phyloP scores from a whole-genome alignment of 257 asterid genomes.

The Solanum boliviense region DNA sequence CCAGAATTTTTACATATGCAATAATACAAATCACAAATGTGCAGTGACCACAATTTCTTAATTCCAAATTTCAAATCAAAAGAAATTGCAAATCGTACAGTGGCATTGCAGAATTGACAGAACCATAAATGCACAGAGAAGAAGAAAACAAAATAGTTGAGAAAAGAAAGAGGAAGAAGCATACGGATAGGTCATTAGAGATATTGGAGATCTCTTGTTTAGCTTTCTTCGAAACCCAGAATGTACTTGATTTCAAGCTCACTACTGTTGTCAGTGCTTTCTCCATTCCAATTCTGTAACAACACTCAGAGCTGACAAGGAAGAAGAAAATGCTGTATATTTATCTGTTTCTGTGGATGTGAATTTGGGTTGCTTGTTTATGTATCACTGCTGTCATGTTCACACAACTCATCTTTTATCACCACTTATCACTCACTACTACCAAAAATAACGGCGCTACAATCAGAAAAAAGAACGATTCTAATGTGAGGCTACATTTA shows the following conservation, averaged over 20 bases:
- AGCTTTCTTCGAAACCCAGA: slow-evolving; percentile 92
- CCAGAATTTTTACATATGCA: not conserved
- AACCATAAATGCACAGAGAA: not conserved
- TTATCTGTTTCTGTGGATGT: not conserved
- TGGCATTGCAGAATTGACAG: not conserved
- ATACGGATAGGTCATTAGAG: slow-evolving; percentile 76
- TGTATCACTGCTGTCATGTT: slow-evolving; percentile 1
- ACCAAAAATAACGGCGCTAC: slow-evolving; percentile 28
- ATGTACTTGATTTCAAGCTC: slow-evolving; percentile 73
- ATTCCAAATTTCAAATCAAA: too few species aligned
- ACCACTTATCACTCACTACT: not conserved
- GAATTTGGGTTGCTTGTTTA: not conserved
- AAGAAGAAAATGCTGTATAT: not conserved
- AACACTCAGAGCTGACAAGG: not conserved
- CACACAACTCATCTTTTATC: slow-evolving; percentile 30
- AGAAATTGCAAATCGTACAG: too few species aligned
- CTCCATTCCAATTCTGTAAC: slow-evolving; percentile 36
- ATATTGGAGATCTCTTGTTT: slow-evolving; percentile 89
- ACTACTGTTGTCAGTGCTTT: slow-evolving; percentile 76
- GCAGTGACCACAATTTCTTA: not conserved
- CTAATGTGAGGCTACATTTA: not conserved
- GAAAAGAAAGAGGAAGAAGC: not conserved
- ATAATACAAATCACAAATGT: too few species aligned
- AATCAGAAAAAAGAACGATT: not conserved
- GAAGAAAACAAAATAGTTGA: not conserved